Conservation (phyloP, 108 stramenopile species). For the Aurantiochytrium sp. region DNA sequence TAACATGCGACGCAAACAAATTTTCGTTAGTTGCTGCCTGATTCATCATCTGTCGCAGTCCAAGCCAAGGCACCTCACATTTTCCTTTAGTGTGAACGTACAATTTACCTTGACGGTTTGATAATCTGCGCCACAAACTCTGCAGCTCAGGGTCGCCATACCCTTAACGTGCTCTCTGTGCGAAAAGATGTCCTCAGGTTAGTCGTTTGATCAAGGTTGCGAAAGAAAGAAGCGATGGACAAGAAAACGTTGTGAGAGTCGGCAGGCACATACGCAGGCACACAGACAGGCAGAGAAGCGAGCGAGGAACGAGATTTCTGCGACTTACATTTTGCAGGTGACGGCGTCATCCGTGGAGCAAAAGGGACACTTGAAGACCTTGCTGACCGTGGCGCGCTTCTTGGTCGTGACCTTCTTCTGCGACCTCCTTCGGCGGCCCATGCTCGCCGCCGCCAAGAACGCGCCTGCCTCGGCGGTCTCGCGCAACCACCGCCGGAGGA, state of each 20-base stretch:
- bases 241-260: too few species aligned
- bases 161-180: neutral
- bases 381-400: neutral
- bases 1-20: neutral
- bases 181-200: neutral
- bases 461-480: neutral
- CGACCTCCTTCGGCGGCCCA: neutral
- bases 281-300: too few species aligned
- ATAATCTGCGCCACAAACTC: neutral
- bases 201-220: too few species aligned
- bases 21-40: too few species aligned
- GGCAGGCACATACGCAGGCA: too few species aligned
- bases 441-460: neutral
- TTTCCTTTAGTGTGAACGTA: neutral
- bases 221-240: too few species aligned
- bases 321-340: conserved; percentile 17
- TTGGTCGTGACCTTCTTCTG: conserved; percentile 8
- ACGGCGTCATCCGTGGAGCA: conserved; percentile 1
- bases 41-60: too few species aligned
- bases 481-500: too few species aligned
- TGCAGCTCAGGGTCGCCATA: neutral
- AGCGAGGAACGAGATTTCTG: too few species aligned
- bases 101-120: conserved; percentile 8
- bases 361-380: conserved; percentile 15
- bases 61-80: too few species aligned